Percentiles rank a stretch among this genome's conserved stretches.
phyloP scores from a whole-genome alignment of 345 rosid genomes.

The Capsella bursapastoris region DNA sequence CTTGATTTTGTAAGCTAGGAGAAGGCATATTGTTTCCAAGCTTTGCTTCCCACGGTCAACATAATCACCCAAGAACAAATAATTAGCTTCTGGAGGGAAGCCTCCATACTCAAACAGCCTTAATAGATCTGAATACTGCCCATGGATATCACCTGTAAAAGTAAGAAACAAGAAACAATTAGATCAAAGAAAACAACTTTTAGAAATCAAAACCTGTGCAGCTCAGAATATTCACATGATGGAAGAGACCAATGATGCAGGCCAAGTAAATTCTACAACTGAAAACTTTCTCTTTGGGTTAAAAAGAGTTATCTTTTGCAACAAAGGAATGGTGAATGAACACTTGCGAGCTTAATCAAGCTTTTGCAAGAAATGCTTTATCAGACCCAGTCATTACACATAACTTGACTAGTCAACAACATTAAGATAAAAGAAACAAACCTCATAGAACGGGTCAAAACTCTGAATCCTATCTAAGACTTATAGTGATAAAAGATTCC shows the following conservation, averaged over 20 bases:
- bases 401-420: conserved; percentile 20
- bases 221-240: background rate
- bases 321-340: background rate
- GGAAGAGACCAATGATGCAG: background rate
- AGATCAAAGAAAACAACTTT: background rate
- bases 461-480: conserved; percentile 16
- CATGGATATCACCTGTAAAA: conserved; percentile 86
- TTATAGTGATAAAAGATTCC: background rate
- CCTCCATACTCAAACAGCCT: conserved; percentile 93
- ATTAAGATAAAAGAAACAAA: conserved; percentile 10
- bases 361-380: conserved; percentile 17
- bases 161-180: conserved; percentile 9
- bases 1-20: conserved; percentile 88
- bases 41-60: conserved; percentile 99
- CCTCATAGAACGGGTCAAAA: conserved; percentile 7
- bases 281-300: too few relatives aligned
- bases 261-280: background rate
- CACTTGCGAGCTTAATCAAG: background rate
- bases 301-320: background rate
- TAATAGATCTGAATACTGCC: conserved; percentile 84
- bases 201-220: background rate
- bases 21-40: conserved; percentile 90
- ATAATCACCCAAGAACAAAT: conserved; percentile 86
- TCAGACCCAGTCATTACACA: conserved; percentile 11
- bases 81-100: conserved; percentile 84